phyloP scores from a whole-genome alignment of 495 filamentous ascomycete genomes.

The Aspergillus asperescens region DNA sequence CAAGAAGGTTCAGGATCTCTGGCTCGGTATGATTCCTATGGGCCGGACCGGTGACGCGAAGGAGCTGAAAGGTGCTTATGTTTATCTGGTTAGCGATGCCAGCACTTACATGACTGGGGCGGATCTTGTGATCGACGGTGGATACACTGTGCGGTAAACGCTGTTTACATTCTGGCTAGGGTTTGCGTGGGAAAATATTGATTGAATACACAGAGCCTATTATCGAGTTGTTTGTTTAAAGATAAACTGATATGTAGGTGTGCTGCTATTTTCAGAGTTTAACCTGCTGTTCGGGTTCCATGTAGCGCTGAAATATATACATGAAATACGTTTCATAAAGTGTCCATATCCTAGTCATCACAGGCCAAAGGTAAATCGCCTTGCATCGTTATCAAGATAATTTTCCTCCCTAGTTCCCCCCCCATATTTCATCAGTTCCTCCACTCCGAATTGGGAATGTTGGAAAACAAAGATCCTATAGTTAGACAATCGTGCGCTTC shows the following conservation, averaged over 20 bases:
- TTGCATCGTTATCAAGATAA: background rate
- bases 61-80: slow-evolving; percentile 80
- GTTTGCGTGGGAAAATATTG: too few species aligned
- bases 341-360: background rate
- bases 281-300: too few species aligned
- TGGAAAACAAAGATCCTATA: background rate
- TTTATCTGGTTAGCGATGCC: slow-evolving; percentile 70
- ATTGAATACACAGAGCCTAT: too few species aligned
- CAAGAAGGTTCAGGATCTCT: slow-evolving; percentile 62
- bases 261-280: too few species aligned
- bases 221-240: too few species aligned
- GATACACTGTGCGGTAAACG: slow-evolving; percentile 41
- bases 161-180: too few species aligned
- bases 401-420: background rate
- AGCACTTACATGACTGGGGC: slow-evolving; percentile 78
- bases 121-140: slow-evolving; percentile 73
- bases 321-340: background rate
- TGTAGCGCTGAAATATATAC: background rate
- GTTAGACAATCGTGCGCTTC: slow-evolving; percentile 9
- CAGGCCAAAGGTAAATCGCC: background rate
- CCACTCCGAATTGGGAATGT: background rate
- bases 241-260: too few species aligned
- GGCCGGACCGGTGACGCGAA: slow-evolving; percentile 68
- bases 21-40: slow-evolving; percentile 71
- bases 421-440: background rate